A percentile compares a stretch with the other conserved stretches of the same genome.
phyloP scores from a whole-genome alignment of 176 grass and related monocot genomes.

The Themeda triandra region DNA sequence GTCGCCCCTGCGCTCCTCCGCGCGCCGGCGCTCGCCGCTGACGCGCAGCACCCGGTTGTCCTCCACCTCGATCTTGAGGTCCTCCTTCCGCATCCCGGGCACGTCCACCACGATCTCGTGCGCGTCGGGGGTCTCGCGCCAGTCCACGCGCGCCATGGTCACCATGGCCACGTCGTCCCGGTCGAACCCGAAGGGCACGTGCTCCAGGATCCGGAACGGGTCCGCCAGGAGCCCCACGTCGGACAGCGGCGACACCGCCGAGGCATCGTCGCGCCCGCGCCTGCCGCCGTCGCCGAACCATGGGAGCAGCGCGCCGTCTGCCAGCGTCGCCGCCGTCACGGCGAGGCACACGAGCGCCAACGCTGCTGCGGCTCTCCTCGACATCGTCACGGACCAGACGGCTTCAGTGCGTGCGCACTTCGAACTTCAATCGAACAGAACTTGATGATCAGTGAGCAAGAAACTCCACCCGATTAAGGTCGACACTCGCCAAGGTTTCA shows the following conservation, averaged over 20 bases:
- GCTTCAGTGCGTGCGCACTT: background rate
- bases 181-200: constrained; percentile 60
- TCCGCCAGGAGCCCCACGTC: constrained; percentile 42
- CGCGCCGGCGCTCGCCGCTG: constrained; percentile 72
- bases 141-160: constrained; percentile 62
- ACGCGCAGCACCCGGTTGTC: constrained; percentile 73
- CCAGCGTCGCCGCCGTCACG: background rate
- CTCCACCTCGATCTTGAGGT: constrained; percentile 78
- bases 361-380: background rate
- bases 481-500: background rate
- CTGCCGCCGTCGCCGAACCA: constrained; percentile 45
- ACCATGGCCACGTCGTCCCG: constrained; percentile 53
- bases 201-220: constrained; percentile 88
- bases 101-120: constrained; percentile 86
- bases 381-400: background rate
- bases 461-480: background rate
- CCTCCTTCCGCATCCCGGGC: constrained; percentile 64
- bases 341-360: constrained; percentile 1
- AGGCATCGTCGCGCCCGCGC: constrained; percentile 19
- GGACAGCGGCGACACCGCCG: background rate
- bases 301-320: constrained; percentile 49
- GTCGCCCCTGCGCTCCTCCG: constrained; percentile 46
- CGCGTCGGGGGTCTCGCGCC: constrained; percentile 62
- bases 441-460: background rate
- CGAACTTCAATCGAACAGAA: background rate